Percentiles rank a stretch among this genome's conserved stretches.
Evolutionary conservation across 164 flowering plant genomes (phyloP).

Genomic region (Aristolochia contorta): DNA sequence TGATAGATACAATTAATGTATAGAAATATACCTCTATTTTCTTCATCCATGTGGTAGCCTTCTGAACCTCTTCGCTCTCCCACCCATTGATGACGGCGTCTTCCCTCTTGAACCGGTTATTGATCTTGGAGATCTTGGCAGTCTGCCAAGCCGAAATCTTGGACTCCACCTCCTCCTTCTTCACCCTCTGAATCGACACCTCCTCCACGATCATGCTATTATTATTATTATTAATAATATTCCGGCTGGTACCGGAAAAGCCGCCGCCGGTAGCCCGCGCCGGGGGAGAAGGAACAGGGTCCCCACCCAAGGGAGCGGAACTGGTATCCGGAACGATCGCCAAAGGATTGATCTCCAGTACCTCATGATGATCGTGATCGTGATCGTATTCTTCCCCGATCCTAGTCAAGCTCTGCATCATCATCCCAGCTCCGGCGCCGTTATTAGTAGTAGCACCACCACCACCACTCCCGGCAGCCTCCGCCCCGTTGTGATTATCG

Average conservation of each 20-base stretch:
- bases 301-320: constrained; percentile 9
- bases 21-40: constrained; percentile 95
- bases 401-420: constrained; percentile 2
- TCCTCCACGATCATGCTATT: constrained; percentile 9
- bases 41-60: constrained; percentile 76
- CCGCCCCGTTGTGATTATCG: background rate
- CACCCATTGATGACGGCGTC: constrained; percentile 76
- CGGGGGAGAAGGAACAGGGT: constrained; percentile 21
- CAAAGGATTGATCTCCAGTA: constrained; percentile 28
- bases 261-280: constrained; percentile 1
- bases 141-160: constrained; percentile 94
- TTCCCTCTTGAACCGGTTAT: constrained; percentile 85
- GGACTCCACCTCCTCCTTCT: constrained; percentile 80
- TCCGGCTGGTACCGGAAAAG: background rate
- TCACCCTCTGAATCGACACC: constrained; percentile 57
- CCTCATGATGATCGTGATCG: background rate
- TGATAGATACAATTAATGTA: background rate
- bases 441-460: too few relatives aligned
- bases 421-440: too few relatives aligned
- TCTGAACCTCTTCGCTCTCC: constrained; percentile 72
- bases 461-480: background rate
- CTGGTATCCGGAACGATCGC: constrained; percentile 36
- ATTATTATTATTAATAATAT: too few relatives aligned
- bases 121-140: constrained; percentile 75
- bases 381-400: constrained; percentile 9